Conservation (phyloP, 306 rosid species). For the Begonia fuchsioides region DNA sequence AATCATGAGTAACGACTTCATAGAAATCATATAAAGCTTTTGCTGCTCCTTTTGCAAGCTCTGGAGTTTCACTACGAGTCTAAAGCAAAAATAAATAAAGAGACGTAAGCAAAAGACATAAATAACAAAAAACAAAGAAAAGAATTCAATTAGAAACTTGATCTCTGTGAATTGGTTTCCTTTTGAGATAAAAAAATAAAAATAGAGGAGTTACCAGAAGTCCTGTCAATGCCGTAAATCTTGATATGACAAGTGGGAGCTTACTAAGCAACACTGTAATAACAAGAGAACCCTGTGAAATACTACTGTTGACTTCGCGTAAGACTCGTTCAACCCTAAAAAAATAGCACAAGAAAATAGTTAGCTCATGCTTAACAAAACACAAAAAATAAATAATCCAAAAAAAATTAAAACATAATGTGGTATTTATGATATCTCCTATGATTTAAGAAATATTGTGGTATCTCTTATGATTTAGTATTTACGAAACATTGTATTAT, state of each 20-base stretch:
- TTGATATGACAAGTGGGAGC: slow-evolving; percentile 63
- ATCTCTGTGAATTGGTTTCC: too few species aligned
- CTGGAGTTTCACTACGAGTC: slow-evolving; percentile 63
- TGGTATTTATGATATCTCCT: too few species aligned
- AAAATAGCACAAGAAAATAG: slow-evolving; percentile 3
- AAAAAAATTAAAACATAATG: background rate
- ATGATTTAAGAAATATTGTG: too few species aligned
- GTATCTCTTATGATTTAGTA: too few species aligned
- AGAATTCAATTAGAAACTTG: background rate
- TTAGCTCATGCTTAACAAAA: slow-evolving; percentile 1
- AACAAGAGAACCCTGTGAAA: slow-evolving; percentile 48
- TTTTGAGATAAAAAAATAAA: background rate
- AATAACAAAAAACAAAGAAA: background rate
- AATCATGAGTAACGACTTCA: slow-evolving; percentile 72
- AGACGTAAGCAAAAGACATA: background rate
- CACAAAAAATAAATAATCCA: background rate
- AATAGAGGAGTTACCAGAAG: slow-evolving; percentile 43
- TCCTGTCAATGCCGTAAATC: slow-evolving; percentile 85
- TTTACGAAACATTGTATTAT: too few species aligned
- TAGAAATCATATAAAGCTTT: slow-evolving; percentile 61
- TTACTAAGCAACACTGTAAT: slow-evolving; percentile 50
- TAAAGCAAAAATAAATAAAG: slow-evolving; percentile 19
- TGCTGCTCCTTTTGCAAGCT: slow-evolving; percentile 70
- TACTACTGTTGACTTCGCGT: slow-evolving; percentile 76
- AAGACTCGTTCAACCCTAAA: slow-evolving; percentile 77